A percentile compares a stretch with the other conserved stretches of the same genome.
phyloP scores from a whole-genome alignment of 108 stramenopile species.

The Nitzschia sp. region DNA sequence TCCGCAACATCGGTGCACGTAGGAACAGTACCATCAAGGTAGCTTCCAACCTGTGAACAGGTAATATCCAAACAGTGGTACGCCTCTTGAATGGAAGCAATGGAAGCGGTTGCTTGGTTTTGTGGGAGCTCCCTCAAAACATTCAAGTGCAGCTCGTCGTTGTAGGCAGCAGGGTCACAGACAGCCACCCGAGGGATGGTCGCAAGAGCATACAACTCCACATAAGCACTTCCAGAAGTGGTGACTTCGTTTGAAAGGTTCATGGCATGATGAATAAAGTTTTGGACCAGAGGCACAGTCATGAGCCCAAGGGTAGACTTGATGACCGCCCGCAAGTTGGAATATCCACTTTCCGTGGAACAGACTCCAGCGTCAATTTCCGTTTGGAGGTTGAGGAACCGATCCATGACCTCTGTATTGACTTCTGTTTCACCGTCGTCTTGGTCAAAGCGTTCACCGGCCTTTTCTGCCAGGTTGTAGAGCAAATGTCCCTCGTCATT shows the following conservation, averaged over 20 bases:
- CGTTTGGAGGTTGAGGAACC: slow-evolving; percentile 40
- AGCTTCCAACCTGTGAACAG: slow-evolving; percentile 52
- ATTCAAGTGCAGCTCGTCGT: slow-evolving; percentile 24
- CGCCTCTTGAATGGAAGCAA: slow-evolving; percentile 33
- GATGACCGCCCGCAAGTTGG: slow-evolving; percentile 34
- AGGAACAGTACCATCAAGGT: slow-evolving; percentile 37
- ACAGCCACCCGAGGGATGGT: slow-evolving; percentile 46
- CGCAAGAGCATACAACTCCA: slow-evolving; percentile 55
- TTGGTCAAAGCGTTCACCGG: slow-evolving; percentile 49
- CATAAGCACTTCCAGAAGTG: slow-evolving; percentile 31
- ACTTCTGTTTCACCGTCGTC: slow-evolving; percentile 42
- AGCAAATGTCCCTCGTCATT: slow-evolving; percentile 55
- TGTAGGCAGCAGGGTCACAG: slow-evolving; percentile 43
- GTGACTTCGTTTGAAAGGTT: slow-evolving; percentile 25
- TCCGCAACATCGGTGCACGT: slow-evolving; percentile 29
- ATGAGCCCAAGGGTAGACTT: slow-evolving; percentile 41
- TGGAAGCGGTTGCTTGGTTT: slow-evolving; percentile 17
- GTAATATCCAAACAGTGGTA: slow-evolving; percentile 56
- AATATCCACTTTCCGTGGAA: slow-evolving; percentile 29
- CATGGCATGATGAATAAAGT: slow-evolving; percentile 61
- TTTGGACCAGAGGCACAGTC: slow-evolving; percentile 77
- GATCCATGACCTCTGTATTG: slow-evolving; percentile 54
- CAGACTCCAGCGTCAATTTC: slow-evolving; percentile 25
- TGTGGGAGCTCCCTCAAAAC: slow-evolving; percentile 24
- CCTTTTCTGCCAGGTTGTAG: slow-evolving; percentile 59